Base-by-base conservation (phyloP, 768 basidiomycete genomes). In the Rhodotorula taiwanensis region DNA sequence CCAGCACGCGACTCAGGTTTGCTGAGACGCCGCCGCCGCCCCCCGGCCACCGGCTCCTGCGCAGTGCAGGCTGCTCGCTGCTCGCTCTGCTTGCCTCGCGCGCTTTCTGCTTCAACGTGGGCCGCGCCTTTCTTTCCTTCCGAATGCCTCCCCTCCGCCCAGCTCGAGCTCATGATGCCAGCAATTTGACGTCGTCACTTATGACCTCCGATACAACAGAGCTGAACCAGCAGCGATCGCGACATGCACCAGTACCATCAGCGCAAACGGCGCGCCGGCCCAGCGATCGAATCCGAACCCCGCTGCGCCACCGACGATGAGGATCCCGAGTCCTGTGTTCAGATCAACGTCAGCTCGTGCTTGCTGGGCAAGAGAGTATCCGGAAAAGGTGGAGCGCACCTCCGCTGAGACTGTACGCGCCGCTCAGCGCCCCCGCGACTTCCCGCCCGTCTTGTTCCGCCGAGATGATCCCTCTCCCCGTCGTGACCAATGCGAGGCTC, bases 301-400 rank as follows among this genome's bases (percentile, higher is more conserved):
- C 0, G 48, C 61, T 7, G 27, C 9, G 27, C 55, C 48, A 14
- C 61, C 66, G 31, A 67, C 23, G 31, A 56, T 4, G 21, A 67
- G 50, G 54, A 67, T 63, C 9, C 66, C 66, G 30, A 67, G 30
- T 0, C 65, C 65, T 66, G 55, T 20, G 10, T 20, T n/a, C 33
- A 33, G 2, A 16, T 3, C 15, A 11, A n/a, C 15, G 13, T 49
- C 48, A 5, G 44, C 5, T 6, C 30, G n/a, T 39, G 30, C 36
- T 39, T 25, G 25, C n/a, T n/a, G n/a, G n/a, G n/a, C n/a, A n/a
- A n/a, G n/a, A n/a, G n/a, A n/a, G n/a, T n/a, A n/a, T n/a, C n/a
- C n/a, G n/a, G n/a, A n/a, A 0, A 20, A 10, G 21, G 23, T 13
- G 6, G 0, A 28, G 53, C 65, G 27, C 28, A 56, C 66, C 66